These are phyloP conservation scores for Candida suzukii DNA, from an alignment of 805 yeast species.

Conservation along the genomic window DNA sequence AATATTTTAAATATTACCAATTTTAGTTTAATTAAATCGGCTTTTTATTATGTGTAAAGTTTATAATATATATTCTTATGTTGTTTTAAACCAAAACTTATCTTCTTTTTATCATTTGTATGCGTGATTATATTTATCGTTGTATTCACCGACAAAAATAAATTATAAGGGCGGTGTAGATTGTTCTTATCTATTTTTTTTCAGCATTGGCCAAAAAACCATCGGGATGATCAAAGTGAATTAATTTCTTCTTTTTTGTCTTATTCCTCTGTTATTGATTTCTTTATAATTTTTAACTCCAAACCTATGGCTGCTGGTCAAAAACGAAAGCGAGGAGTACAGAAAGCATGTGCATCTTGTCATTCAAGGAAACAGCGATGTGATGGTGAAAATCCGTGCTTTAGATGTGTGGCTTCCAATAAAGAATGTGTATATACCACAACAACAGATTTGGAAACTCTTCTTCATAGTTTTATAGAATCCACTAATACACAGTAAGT, in stretches of 20 bases:
- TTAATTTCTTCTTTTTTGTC: too few relatives aligned
- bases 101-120: too few relatives aligned
- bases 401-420: slow-evolving; percentile 3
- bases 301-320: background rate
- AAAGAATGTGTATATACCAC: slow-evolving; percentile 4
- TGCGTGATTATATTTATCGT: too few relatives aligned
- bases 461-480: background rate
- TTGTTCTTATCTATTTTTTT: too few relatives aligned
- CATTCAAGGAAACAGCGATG: slow-evolving; percentile 6
- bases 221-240: too few relatives aligned
- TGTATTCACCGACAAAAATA: too few relatives aligned
- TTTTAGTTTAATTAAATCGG: background rate
- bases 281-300: background rate
- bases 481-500: background rate
- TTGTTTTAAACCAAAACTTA: too few relatives aligned
- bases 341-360: slow-evolving; percentile 4
- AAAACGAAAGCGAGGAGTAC: background rate
- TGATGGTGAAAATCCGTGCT: slow-evolving; percentile 6
- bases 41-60: too few relatives aligned
- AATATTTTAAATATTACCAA: background rate
- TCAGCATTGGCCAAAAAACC: too few relatives aligned
- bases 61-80: too few relatives aligned
- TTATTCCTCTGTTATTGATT: too few relatives aligned
- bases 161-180: too few relatives aligned
- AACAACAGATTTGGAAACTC: background rate